phyloP scores from a whole-genome alignment of 257 asterid species.

The Solanum gracilifrons region DNA sequence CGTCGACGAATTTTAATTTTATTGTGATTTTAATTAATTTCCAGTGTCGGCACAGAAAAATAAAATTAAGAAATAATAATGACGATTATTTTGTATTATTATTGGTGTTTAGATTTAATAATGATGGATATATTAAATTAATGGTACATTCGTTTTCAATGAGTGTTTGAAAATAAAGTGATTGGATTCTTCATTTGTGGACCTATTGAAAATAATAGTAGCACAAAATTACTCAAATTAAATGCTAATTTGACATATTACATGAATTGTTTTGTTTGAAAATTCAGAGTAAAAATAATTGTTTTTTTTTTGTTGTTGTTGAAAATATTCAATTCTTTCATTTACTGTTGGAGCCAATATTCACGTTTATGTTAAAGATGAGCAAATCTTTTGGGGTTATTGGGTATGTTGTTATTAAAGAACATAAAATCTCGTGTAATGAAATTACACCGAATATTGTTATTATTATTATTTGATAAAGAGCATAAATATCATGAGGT shows the following conservation, averaged over 20 bases:
- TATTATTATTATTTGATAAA: neutral
- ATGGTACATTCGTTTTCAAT: neutral
- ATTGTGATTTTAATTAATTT: neutral
- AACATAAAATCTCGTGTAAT: neutral
- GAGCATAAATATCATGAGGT: too few species aligned
- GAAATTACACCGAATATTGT: fast-evolving
- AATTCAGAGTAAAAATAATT: neutral
- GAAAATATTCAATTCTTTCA: neutral
- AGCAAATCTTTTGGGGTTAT: too few species aligned
- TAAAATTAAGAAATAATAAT: neutral
- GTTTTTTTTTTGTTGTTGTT: too few species aligned
- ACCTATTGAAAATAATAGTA: neutral
- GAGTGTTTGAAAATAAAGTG: neutral
- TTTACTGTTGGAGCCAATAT: neutral
- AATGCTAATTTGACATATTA: neutral
- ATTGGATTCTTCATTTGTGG: neutral
- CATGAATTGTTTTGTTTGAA: neutral
- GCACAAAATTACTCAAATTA: neutral
- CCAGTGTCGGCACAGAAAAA: neutral
- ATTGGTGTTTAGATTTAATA: neutral
- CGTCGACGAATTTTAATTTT: neutral
- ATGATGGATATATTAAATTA: neutral
- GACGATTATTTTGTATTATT: neutral
- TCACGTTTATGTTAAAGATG: neutral
- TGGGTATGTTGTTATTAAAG: too few species aligned